phyloP scores from a whole-genome alignment of 1,139 yeast species.

The Geotrichum australiense region DNA sequence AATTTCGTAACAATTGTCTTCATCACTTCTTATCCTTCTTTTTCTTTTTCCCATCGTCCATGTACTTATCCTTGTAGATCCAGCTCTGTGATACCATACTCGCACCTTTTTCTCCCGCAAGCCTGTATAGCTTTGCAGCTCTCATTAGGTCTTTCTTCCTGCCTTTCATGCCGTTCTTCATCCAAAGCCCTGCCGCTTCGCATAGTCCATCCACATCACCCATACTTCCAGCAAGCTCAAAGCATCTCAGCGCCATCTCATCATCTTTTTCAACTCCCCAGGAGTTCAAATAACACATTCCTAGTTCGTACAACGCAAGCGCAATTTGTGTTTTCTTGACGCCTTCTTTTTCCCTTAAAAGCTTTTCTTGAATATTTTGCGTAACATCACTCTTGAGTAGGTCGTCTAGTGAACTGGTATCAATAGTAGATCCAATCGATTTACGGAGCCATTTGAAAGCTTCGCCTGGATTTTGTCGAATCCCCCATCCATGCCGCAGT shows the following conservation, averaged over 20 bases:
- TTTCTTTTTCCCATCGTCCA: constrained; percentile 28
- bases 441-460: constrained; percentile 57
- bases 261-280: constrained; percentile 56
- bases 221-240: constrained; percentile 61
- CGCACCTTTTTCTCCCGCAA: constrained; percentile 60
- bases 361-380: constrained; percentile 6
- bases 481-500: constrained; percentile 64
- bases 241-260: constrained; percentile 48
- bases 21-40: constrained; percentile 16
- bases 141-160: constrained; percentile 52
- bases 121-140: constrained; percentile 68
- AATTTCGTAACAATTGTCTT: not conserved
- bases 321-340: constrained; percentile 32
- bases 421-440: constrained; percentile 36
- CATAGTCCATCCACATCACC: constrained; percentile 68
- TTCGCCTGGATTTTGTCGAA: constrained; percentile 49
- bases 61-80: constrained; percentile 70
- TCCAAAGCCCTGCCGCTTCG: constrained; percentile 66
- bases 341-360: constrained; percentile 14
- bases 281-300: constrained; percentile 52
- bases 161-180: constrained; percentile 46
- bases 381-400: constrained; percentile 11
- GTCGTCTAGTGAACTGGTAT: constrained; percentile 12
- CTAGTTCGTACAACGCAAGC: constrained; percentile 52
- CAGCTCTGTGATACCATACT: constrained; percentile 66